Conservation (phyloP, 495 filamentous ascomycete genomes). For the Penicillium salamii region DNA sequence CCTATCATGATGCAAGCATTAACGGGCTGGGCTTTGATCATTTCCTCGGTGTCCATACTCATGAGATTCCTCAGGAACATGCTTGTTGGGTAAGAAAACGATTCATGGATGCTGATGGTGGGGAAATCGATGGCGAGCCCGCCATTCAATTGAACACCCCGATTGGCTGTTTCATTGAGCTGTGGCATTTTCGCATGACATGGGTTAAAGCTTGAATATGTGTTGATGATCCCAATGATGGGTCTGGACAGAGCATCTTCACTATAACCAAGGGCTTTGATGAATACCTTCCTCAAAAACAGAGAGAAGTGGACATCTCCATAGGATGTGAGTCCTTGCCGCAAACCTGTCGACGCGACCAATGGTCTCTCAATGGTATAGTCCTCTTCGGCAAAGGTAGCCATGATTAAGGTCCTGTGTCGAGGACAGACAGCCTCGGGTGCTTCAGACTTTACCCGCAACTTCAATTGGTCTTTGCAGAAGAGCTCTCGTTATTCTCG, state of each 20-base stretch:
- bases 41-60: slow-evolving; percentile 73
- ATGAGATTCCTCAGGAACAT: slow-evolving; percentile 68
- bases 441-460: too few species aligned
- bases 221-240: slow-evolving; percentile 66
- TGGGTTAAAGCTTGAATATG: slow-evolving; percentile 63
- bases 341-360: not conserved
- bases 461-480: too few species aligned
- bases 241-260: slow-evolving; percentile 64
- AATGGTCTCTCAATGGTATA: not conserved
- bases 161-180: slow-evolving; percentile 63
- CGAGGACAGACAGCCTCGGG: not conserved
- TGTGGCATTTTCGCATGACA: slow-evolving; percentile 67
- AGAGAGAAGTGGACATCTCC: slow-evolving; percentile 68
- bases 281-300: slow-evolving; percentile 67
- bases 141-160: slow-evolving; percentile 59
- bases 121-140: slow-evolving; percentile 65
- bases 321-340: slow-evolving; percentile 60
- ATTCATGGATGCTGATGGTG: slow-evolving; percentile 63
- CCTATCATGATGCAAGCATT: slow-evolving; percentile 65
- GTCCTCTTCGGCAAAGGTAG: not conserved
- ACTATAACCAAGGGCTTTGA: slow-evolving; percentile 66
- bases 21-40: slow-evolving; percentile 63
- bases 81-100: slow-evolving; percentile 61
- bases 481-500: too few species aligned
- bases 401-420: not conserved